Evolutionary conservation across 805 yeast genomes (phyloP).

Genomic region (Metschnikowia similis): DNA sequence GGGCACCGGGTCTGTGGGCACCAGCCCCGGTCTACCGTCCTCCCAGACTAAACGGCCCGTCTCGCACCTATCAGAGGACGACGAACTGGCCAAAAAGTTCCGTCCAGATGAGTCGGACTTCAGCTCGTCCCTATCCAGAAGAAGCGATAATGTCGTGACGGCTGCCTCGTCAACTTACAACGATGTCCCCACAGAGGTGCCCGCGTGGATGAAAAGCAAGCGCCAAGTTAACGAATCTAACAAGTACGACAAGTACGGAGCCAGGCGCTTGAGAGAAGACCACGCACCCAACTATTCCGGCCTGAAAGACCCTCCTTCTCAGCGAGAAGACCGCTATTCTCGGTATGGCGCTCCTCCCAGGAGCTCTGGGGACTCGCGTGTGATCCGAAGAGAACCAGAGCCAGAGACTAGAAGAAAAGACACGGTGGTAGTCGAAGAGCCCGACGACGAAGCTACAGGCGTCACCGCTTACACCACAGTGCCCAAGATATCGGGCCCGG

Average conservation of each 20-base stretch:
- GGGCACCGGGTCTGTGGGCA: background rate
- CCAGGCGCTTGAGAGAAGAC: constrained; percentile 7
- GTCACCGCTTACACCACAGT: constrained; percentile 17
- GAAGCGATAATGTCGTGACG: constrained; percentile 3
- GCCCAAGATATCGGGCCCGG: constrained; percentile 15
- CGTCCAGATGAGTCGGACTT: constrained; percentile 10
- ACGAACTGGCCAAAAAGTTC: background rate
- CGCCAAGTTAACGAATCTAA: constrained; percentile 18
- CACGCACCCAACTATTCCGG: background rate
- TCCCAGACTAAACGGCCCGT: background rate
- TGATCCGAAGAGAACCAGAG: constrained; percentile 16
- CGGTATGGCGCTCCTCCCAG: constrained; percentile 16
- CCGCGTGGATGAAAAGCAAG: constrained; percentile 38
- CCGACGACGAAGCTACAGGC: constrained; percentile 7
- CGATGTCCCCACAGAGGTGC: constrained; percentile 21
- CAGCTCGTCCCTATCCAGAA: constrained; percentile 14
- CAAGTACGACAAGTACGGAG: constrained; percentile 41
- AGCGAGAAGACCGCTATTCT: constrained; percentile 14
- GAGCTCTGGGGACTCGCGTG: constrained; percentile 9
- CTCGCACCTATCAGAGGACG: background rate
- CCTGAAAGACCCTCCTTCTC: background rate
- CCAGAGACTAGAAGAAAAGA: constrained; percentile 12
- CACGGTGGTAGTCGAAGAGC: background rate
- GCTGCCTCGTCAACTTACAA: constrained; percentile 23
- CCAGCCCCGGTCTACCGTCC: background rate